Evolutionary conservation across 352 stramenopile genomes (phyloP), one percentile per base, ranked within the genome.

Genomic region (Aphanomyces stellatus): DNA sequence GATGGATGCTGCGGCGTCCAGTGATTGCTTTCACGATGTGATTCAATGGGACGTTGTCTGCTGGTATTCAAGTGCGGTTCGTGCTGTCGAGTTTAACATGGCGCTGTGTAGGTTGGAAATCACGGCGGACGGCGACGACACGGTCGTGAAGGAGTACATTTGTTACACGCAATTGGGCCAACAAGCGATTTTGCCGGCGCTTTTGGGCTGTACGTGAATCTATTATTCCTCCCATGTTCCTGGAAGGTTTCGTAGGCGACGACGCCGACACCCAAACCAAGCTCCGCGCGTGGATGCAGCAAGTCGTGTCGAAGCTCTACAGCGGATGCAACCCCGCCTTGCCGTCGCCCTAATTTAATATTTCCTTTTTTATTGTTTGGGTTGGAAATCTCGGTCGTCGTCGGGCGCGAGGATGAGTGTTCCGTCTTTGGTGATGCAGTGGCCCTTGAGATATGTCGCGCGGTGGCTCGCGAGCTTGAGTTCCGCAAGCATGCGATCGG

Each of bases 21-120:
- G n/a, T 22, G 25, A 19, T 6, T 60, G 48, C 30, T 51, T 57
- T 41, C 17, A 59, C 31, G 60, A 67, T 41, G 49, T 67, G 30
- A 22, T 67, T 22, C 28, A 67, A 33, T 67, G 60, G 60, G n/a
- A 59, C 27, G 60, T 67, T 30, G 37, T 67, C 34, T 55, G 60
- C 34, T 67, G 60, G 60, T 51, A 51, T 30, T 22, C 24, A 28
- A 53, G 10, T 15, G 22, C 8, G 22, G 24, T 28, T 53, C 46
- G 17, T 30, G 10, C 10, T 30, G 13, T 11, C 11, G 13, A 53
- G 13, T 53, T 15, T 53, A 28, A 28, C 17, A 53, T 22, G 17
- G 10, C 17, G 1, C 10, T 53, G 8, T 22, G 11, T 30, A 57
- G 49, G 49, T 19, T 67, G 3, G 60, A 67, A 46, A 24, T 67